Base-by-base conservation (phyloP, 2,329 filamentous ascomycete species). In the Fusarium avenaceum region DNA sequence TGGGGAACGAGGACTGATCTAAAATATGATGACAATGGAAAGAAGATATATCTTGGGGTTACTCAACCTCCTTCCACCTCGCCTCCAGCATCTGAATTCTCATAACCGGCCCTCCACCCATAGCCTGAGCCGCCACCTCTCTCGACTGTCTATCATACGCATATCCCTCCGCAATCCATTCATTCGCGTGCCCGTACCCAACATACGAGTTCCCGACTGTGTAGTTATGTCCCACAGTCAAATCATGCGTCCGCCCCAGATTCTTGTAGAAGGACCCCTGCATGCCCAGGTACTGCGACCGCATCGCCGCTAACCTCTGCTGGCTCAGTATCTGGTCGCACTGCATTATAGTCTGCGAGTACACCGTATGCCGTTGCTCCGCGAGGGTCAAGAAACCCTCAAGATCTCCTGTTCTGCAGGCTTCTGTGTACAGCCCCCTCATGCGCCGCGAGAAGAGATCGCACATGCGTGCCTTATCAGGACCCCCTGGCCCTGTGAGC, bases 381-480 rank as follows among this genome's bases (percentile, higher is more conserved):
- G 76, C 73, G 5, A 65, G 61, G 3, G 57, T 47, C 0, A 80
- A 61, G 30, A 82, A 65, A 2, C 57, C 49, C 6, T 75, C 63
- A 1, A 74, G 68, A 33, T 74, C 66, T 1, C 50, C 64, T 6
- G 69, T 53, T 7, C 43, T 39, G 45, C 78, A 78, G 4, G 78
- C 77, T 24, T 76, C 67, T 2, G 54, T 57, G 63, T 79, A 80
- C 0, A 79, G 48, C 1, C 60, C 47, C 8, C 80, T 76, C 75
- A 81, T 80, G 13, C 78, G 78, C 24, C 74, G 70, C 7, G 77
- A 79, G 57, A 78, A 81, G 43, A 80, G 63, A 45, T 80, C 78
- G 63, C 80, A 81, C 71, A 80, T 77, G 4, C 67, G 62, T 35
- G 58, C 32, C 0, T 52, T 59, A 58, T 56, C 40, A 0, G 71